phyloP scores from a whole-genome alignment of 2,329 filamentous ascomycete species.

The Fusarium stilboides region DNA sequence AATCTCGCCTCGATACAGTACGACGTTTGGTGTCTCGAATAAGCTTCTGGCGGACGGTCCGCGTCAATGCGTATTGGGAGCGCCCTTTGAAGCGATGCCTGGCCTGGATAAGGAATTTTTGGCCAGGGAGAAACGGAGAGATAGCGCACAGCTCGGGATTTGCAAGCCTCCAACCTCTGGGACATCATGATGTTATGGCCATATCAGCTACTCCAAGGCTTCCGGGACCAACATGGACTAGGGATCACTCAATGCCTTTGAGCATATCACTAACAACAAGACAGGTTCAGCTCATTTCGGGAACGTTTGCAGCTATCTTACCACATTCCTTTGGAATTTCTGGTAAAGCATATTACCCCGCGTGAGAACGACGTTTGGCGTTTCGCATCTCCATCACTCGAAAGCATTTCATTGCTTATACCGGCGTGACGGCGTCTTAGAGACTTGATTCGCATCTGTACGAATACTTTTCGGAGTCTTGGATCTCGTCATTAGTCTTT shows the following conservation, averaged over 20 bases:
- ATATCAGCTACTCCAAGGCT: not conserved
- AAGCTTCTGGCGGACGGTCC: not conserved
- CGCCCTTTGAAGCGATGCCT: not conserved
- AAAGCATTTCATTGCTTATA: conserved; percentile 55
- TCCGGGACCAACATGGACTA: conserved; percentile 9
- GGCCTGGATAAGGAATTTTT: not conserved
- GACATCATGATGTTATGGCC: not conserved
- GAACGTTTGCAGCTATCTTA: conserved; percentile 58
- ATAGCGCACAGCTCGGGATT: not conserved
- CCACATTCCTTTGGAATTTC: conserved; percentile 60
- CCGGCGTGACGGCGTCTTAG: conserved; percentile 60
- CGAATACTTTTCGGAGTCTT: conserved; percentile 58
- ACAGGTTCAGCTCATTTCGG: conserved; percentile 60
- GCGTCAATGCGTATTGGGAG: not conserved
- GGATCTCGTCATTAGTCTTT: conserved; percentile 56
- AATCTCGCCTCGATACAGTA: not conserved
- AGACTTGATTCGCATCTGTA: conserved; percentile 56
- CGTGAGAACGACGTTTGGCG: conserved; percentile 49
- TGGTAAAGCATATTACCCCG: conserved; percentile 54
- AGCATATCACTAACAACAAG: conserved; percentile 44
- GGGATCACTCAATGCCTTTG: not conserved
- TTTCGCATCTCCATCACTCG: conserved; percentile 49
- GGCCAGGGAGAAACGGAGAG: not conserved
- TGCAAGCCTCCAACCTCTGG: not conserved
- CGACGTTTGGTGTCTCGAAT: not conserved